Evolutionary conservation across 2,329 filamentous ascomycete species (phyloP), one percentile per base, ranked within the genome.

Genomic region (Alternaria arbusti): DNA sequence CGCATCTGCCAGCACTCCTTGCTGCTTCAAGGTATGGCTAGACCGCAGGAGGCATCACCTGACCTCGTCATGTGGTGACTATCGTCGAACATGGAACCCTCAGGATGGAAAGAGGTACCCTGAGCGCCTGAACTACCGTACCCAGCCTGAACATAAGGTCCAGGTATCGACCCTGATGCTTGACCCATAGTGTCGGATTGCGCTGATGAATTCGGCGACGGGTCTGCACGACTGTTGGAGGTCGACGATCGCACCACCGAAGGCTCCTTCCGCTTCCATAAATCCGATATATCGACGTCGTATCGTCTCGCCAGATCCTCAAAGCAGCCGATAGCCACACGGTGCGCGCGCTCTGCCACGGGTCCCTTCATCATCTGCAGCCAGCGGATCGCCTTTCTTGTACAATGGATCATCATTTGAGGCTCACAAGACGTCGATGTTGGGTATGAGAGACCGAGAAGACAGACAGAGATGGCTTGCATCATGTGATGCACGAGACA

Each of bases 401-500:
- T 68, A 55, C 71, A 70, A 11, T 67, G 61, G 5, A 75, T 67
- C 13, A 74, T 45, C 2, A 70, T 64, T 13, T 73, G 58, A 30
- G 54, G 61, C 10, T 72, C 68, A 9, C 71, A 67, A 17, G 71
- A 68, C 1, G 71, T 71, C 12, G 65, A 58, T 5, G 71, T 61
- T 4, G 67, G 64, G 51, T 76, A 74, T 1, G 78, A 79, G 30
- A 82, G 64, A 51, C 77, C 79, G 17, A 81, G 73, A 61, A 82
- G 72, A 32, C 82, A 69, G 25, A 81, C 70, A 6, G 78, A 75
- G 4, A 75, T 67, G 1, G 81, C 78, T 66, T 83, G 81, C 72
- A 82, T 79, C 22, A 83, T 59, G 50, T 80, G 74, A 26, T 77
- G 74, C n/a, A 82, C 68, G 25, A 80, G 66, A 57, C 75, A 78